Base-by-base conservation (phyloP, 2,329 filamentous ascomycete species). In the Phialocephala subalpina region DNA sequence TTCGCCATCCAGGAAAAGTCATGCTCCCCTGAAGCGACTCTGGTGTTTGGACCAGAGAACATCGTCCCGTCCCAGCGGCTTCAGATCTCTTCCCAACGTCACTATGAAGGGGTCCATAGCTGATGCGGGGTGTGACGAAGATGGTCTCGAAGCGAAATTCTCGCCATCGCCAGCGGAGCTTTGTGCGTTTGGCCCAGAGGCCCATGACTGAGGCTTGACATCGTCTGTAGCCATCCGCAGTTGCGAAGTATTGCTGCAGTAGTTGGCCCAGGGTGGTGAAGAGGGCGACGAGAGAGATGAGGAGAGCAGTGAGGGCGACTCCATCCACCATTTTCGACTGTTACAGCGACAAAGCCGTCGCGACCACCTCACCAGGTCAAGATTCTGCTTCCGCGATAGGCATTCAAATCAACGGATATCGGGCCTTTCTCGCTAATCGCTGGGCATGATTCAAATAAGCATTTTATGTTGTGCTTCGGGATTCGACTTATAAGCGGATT, bases 171-270 rank as follows among this genome's bases (percentile, higher is more conserved):
- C n/a, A 49, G 1, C 12, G n/a, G n/a, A 74, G 57, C 20, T 62
- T 68, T 1, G 72, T 74, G 36, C 67, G 59, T 35, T 42, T 60
- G 1, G 72, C 73, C 75, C 73, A 76, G 1, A 62, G 29, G 6
- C 75, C 74, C 64, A 76, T 75, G 2, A 77, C 73, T 1, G 72
- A 74, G 8, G 58, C 45, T 56, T 74, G 71, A 63, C 74, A 76
- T 64, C 71, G 63, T 38, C 73, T 66, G 49, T 72, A 76, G 1
- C 75, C 75, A 67, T 75, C 74, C 25, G 75, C 75, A 3, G 75
- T 76, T 25, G 73, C 73, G 35, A 76, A 70, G 45, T 74, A 71
- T 52, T 75, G 73, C 40, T 73, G 69, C 3, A 75, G 64, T 20
- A 75, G 62, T 59, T 76, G 73, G 38, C 69, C 68, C 11, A 72